These are phyloP conservation scores for Aspergillus coremiiformis DNA, from an alignment of 495 filamentous ascomycete species.

Conservation along the genomic window DNA sequence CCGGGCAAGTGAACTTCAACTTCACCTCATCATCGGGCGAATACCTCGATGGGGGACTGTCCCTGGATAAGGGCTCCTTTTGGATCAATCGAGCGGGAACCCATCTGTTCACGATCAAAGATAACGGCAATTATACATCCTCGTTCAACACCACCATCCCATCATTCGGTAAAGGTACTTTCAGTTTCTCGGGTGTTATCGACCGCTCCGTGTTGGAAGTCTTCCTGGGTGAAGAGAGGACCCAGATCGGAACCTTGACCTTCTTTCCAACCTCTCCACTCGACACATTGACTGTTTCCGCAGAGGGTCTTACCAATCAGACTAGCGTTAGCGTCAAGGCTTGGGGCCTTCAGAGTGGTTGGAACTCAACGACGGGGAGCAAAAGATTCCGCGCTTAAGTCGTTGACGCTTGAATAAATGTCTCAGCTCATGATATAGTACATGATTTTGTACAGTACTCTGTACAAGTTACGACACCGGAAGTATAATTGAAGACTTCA, in stretches of 20 bases:
- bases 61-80: slow-evolving; percentile 36
- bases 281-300: slow-evolving; percentile 30
- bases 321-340: slow-evolving; percentile 32
- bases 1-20: slow-evolving; percentile 43
- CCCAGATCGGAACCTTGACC: slow-evolving; percentile 33
- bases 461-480: too few species aligned
- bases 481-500: too few species aligned
- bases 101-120: slow-evolving; percentile 30
- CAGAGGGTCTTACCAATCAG: slow-evolving; percentile 28
- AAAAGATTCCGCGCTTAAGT: neutral
- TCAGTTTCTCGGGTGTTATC: slow-evolving; percentile 35
- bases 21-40: slow-evolving; percentile 43
- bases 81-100: slow-evolving; percentile 40
- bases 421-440: neutral
- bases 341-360: slow-evolving; percentile 35
- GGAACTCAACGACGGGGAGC: slow-evolving; percentile 10
- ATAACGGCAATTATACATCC: slow-evolving; percentile 44
- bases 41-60: slow-evolving; percentile 39
- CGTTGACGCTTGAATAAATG: neutral
- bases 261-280: slow-evolving; percentile 39
- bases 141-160: slow-evolving; percentile 31
- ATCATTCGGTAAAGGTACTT: slow-evolving; percentile 25
- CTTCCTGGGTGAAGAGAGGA: slow-evolving; percentile 35
- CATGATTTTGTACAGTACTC: neutral
- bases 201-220: slow-evolving; percentile 47